phyloP scores from a whole-genome alignment of 805 yeast species.

The Yarrowia hollandica region DNA sequence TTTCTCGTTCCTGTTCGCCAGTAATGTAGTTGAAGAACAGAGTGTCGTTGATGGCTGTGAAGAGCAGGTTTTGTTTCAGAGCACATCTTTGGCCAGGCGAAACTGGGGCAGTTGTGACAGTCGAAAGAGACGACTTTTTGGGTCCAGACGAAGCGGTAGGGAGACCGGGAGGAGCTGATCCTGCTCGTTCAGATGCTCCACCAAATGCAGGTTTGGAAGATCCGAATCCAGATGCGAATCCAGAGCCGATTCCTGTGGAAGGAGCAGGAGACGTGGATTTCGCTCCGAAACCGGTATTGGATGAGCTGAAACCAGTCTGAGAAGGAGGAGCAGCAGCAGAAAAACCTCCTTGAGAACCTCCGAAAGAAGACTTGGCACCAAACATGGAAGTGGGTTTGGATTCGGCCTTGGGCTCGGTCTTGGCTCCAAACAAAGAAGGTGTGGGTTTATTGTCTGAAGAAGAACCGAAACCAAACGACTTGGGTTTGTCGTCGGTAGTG shows the following conservation, averaged over 20 bases:
- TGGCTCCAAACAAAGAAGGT: background rate
- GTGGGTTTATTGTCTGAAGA: too few relatives aligned
- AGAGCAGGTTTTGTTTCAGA: background rate
- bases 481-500: too few relatives aligned
- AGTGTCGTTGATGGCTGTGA: background rate
- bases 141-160: background rate
- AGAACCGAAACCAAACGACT: background rate
- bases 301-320: background rate
- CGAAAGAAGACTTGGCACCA: too few relatives aligned
- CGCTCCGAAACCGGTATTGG: background rate
- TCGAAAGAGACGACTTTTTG: background rate
- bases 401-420: too few relatives aligned
- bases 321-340: background rate
- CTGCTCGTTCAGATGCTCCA: background rate
- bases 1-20: background rate
- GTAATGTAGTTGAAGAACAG: background rate
- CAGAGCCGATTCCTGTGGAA: too few relatives aligned
- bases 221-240: background rate
- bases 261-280: background rate
- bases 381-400: too few relatives aligned
- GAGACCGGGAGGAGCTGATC: background rate
- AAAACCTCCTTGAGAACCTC: too few relatives aligned
- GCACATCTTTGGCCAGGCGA: constrained; percentile 7
- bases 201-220: background rate
- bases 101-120: background rate